Percentiles rank a stretch among this genome's conserved stretches.
These are phyloP conservation scores for Pythium periplocum DNA, from an alignment of 352 stramenopile species.

Conservation along the genomic window DNA sequence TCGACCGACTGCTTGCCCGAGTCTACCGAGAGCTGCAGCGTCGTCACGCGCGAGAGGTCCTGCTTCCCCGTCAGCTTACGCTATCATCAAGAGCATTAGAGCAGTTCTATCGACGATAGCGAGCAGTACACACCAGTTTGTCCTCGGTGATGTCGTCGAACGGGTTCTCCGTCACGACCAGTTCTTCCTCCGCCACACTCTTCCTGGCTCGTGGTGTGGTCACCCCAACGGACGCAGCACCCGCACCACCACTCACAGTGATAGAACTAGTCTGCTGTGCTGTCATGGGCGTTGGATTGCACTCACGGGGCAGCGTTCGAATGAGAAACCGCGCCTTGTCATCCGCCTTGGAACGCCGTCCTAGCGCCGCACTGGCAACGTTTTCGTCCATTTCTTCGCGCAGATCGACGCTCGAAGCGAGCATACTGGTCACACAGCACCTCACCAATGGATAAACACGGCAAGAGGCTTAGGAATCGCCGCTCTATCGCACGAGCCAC, in stretches of 20 bases:
- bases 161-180: slow-evolving; percentile 36
- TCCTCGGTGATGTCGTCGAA: slow-evolving; percentile 79
- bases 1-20: slow-evolving; percentile 78
- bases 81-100: slow-evolving; percentile 17
- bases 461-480: too few species aligned
- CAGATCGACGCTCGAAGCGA: slow-evolving; percentile 29
- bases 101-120: neutral
- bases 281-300: slow-evolving; percentile 53
- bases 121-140: slow-evolving; percentile 40
- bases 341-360: slow-evolving; percentile 7
- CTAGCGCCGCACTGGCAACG: neutral
- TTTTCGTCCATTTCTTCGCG: slow-evolving; percentile 46
- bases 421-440: slow-evolving; percentile 29
- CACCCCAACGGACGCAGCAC: neutral
- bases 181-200: slow-evolving; percentile 8
- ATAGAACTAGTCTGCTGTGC: too few species aligned
- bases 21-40: slow-evolving; percentile 65
- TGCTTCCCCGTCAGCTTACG: slow-evolving; percentile 54
- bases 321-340: slow-evolving; percentile 63
- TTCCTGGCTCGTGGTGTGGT: neutral
- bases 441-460: slow-evolving; percentile 1
- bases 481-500: too few species aligned
- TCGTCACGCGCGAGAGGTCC: slow-evolving; percentile 51
- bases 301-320: slow-evolving; percentile 59
- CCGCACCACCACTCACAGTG: neutral